phyloP scores from a whole-genome alignment of 2,329 filamentous ascomycete species.

The Hypomyces rosellus region DNA sequence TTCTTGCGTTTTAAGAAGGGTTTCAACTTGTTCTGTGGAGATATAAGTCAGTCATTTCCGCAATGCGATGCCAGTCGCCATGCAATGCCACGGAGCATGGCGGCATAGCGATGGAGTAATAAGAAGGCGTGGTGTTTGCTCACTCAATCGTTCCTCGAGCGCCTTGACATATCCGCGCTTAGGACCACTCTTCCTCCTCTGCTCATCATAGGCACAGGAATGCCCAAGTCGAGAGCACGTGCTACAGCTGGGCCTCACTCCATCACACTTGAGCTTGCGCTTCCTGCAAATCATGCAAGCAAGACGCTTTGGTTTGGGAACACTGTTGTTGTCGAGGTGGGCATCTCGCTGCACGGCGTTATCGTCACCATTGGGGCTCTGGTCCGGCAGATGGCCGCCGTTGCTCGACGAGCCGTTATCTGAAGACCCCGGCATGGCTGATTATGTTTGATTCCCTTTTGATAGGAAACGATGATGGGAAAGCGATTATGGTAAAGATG shows the following conservation, averaged over 20 bases:
- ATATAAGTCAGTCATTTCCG: constrained; percentile 6
- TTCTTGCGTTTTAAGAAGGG: constrained; percentile 72
- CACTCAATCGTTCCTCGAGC: constrained; percentile 85
- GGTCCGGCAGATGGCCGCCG: constrained; percentile 23
- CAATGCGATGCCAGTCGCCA: not conserved
- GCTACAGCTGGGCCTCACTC: constrained; percentile 74
- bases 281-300: constrained; percentile 93
- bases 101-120: not conserved
- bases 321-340: constrained; percentile 45
- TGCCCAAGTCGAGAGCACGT: constrained; percentile 85
- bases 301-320: constrained; percentile 83
- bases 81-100: not conserved
- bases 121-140: constrained; percentile 25
- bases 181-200: constrained; percentile 87
- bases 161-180: constrained; percentile 94
- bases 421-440: constrained; percentile 31
- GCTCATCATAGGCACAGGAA: constrained; percentile 84
- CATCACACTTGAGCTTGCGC: constrained; percentile 87
- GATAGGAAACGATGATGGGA: not conserved
- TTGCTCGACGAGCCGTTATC: constrained; percentile 29
- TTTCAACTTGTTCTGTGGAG: constrained; percentile 81
- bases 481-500: not conserved
- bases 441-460: not conserved
- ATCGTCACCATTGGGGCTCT: constrained; percentile 28
- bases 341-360: constrained; percentile 33